Percentiles rank a stretch among this genome's conserved stretches.
phyloP scores from a whole-genome alignment of 352 stramenopile species.

The Globisporangium radiosum region DNA sequence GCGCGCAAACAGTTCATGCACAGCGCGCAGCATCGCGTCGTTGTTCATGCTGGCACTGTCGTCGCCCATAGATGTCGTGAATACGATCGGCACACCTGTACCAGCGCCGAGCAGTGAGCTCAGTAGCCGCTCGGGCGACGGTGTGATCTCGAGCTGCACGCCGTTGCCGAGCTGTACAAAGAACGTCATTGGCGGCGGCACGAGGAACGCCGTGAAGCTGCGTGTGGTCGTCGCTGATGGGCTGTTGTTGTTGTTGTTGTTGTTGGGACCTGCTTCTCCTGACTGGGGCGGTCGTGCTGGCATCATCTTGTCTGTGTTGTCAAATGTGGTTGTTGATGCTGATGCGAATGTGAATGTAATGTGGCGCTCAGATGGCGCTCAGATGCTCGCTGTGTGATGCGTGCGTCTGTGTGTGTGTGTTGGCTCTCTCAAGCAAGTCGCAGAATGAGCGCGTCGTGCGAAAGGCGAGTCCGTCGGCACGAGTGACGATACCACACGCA shows the following conservation, averaged over 20 bases:
- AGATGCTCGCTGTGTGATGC: background rate
- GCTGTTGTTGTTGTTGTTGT: conserved; percentile 5
- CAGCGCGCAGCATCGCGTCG: conserved; percentile 28
- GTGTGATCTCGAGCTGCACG: conserved; percentile 37
- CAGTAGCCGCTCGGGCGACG: conserved; percentile 29
- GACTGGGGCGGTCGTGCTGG: background rate
- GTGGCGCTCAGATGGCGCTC: background rate
- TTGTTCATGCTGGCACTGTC: conserved; percentile 6
- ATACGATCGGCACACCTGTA: conserved; percentile 4
- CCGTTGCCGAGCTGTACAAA: conserved; percentile 57
- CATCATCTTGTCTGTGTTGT: background rate
- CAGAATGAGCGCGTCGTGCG: conserved; percentile 11
- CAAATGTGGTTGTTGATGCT: conserved; percentile 2
- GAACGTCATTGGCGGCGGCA: conserved; percentile 53
- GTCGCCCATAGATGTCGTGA: background rate
- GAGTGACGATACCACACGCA: background rate
- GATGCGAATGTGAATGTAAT: background rate
- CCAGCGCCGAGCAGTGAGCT: conserved; percentile 27
- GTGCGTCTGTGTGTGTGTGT: background rate
- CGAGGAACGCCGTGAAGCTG: conserved; percentile 36
- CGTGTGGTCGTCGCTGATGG: conserved; percentile 14
- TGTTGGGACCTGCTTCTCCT: background rate
- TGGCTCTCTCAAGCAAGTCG: conserved; percentile 11
- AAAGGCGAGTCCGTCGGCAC: conserved; percentile 1
- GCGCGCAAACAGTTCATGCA: conserved; percentile 67